Conservation (phyloP, 495 filamentous ascomycete species). For the Trichodelitschia bisporula region DNA sequence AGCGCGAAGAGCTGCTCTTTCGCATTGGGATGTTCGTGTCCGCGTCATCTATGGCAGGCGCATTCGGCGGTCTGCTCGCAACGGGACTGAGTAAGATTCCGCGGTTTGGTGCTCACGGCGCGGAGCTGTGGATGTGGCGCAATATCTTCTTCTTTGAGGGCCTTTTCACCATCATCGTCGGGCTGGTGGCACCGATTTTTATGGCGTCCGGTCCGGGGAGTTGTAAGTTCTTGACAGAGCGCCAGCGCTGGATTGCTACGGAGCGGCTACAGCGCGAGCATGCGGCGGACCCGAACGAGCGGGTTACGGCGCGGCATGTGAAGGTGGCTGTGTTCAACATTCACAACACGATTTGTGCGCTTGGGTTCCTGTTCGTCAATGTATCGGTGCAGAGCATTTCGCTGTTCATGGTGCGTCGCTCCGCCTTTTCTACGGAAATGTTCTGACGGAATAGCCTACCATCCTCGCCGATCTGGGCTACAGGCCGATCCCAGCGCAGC, state of each 20-base stretch:
- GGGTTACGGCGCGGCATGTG: conserved; percentile 5
- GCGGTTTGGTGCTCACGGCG: conserved; percentile 10
- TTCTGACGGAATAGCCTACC: conserved; percentile 2
- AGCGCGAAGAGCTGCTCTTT: conserved; percentile 3
- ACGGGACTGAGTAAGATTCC: too few species aligned
- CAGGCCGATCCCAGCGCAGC: conserved; percentile 43
- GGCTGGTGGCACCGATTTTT: conserved; percentile 25
- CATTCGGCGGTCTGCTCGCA: conserved; percentile 5
- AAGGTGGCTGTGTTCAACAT: conserved; percentile 9
- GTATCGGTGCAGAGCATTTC: conserved; percentile 11
- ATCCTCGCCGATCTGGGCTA: conserved; percentile 13
- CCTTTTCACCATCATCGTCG: conserved; percentile 33
- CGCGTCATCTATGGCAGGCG: conserved; percentile 5
- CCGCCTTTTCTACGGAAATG: conserved; percentile 11
- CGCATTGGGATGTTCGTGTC: conserved; percentile 3
- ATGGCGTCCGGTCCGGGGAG: conserved; percentile 29
- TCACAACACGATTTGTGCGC: conserved; percentile 10
- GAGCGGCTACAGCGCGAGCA: too few species aligned
- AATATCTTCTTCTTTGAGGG: conserved; percentile 39
- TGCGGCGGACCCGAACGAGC: too few species aligned
- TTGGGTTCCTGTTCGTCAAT: conserved; percentile 12
- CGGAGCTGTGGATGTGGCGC: conserved; percentile 23
- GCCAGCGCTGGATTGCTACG: too few species aligned
- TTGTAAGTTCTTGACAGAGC: conserved; percentile 23
- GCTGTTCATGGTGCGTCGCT: conserved; percentile 9